These are phyloP conservation scores for Zasmidium angulare DNA, from an alignment of 2,329 filamentous ascomycete species.

Conservation along the genomic window DNA sequence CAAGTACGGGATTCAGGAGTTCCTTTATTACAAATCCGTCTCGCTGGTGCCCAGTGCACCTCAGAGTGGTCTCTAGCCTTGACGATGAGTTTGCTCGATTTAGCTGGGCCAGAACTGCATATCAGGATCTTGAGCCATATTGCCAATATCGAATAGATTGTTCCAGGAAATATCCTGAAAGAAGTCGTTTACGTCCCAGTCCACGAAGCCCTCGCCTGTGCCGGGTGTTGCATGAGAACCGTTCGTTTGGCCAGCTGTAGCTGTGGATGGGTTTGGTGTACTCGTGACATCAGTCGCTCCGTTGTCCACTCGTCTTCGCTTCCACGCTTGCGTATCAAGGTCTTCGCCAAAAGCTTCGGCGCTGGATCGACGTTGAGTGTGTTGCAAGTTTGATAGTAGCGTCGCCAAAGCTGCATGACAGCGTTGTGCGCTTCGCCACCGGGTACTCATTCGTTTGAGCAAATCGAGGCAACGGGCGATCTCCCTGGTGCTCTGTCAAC, in stretches of 20 bases:
- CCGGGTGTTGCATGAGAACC: neutral
- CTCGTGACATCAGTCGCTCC: neutral
- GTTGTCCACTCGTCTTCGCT: conserved; percentile 9
- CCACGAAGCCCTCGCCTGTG: neutral
- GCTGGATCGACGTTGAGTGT: conserved; percentile 8
- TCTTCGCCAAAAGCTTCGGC: conserved; percentile 14
- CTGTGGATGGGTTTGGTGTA: neutral
- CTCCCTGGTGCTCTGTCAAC: conserved; percentile 10
- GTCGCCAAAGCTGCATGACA: conserved; percentile 23
- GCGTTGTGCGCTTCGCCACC: conserved; percentile 21
- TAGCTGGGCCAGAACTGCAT: conserved; percentile 16
- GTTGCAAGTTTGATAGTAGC: conserved; percentile 21
- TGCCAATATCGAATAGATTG: conserved; percentile 23
- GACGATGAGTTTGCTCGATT: neutral
- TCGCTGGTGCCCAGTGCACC: neutral
- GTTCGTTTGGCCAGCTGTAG: neutral
- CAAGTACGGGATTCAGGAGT: conserved; percentile 2
- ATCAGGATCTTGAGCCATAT: conserved; percentile 16
- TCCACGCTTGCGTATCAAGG: neutral
- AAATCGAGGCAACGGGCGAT: conserved; percentile 23
- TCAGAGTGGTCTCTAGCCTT: neutral
- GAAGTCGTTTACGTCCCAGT: conserved; percentile 24
- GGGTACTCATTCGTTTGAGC: conserved; percentile 20
- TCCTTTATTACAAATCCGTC: neutral
- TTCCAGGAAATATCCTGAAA: conserved; percentile 24